phyloP scores from a whole-genome alignment of 1,284 basidiomycete genomes.

The Ceratobasidium sp. region DNA sequence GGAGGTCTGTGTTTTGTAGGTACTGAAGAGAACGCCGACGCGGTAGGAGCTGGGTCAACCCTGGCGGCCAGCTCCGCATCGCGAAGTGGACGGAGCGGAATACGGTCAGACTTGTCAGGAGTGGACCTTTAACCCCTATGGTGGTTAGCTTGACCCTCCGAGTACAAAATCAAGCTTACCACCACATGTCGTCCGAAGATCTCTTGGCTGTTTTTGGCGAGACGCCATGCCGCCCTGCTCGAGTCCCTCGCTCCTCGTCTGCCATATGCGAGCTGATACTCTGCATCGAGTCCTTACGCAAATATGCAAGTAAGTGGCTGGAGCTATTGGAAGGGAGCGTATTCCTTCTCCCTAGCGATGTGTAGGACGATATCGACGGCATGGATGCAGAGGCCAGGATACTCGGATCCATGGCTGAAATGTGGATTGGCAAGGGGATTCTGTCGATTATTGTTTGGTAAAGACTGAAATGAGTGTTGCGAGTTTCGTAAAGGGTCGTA shows the following conservation, averaged over 20 bases:
- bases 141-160: neutral
- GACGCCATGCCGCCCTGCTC: neutral
- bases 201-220: neutral
- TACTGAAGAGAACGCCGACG: neutral
- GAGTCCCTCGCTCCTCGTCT: neutral
- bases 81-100: neutral
- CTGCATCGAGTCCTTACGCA: constrained; percentile 14
- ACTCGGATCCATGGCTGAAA: constrained; percentile 15
- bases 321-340: neutral
- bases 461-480: neutral
- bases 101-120: neutral
- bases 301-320: constrained; percentile 30
- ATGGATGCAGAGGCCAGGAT: neutral
- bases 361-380: constrained; percentile 16
- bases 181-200: neutral
- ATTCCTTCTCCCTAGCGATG: neutral
- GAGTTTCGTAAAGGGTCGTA: neutral
- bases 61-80: neutral
- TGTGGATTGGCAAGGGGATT: neutral
- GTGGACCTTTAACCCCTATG: neutral
- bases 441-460: neutral
- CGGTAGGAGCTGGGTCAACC: neutral
- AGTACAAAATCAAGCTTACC: neutral
- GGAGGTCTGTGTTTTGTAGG: constrained; percentile 13
- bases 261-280: constrained; percentile 17